phyloP scores from a whole-genome alignment of 768 basidiomycete species.

The Suillus variegatus region DNA sequence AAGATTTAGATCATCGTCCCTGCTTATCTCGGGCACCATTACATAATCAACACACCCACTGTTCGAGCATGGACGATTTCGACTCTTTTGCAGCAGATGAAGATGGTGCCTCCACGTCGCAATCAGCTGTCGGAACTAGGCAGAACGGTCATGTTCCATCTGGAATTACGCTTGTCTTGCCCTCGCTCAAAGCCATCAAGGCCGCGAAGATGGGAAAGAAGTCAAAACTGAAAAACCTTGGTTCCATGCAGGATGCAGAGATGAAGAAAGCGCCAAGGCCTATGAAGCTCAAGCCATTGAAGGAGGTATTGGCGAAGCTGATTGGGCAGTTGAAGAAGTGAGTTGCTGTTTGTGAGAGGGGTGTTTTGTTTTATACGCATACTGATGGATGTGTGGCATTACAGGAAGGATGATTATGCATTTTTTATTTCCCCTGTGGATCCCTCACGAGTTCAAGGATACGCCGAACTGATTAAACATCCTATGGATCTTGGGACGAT shows the following conservation, averaged over 20 bases:
- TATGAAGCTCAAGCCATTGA: slow-evolving; percentile 76
- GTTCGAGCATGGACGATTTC: slow-evolving; percentile 34
- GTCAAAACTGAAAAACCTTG: slow-evolving; percentile 36
- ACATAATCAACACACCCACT: slow-evolving; percentile 12
- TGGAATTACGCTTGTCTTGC: slow-evolving; percentile 66
- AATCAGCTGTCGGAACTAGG: slow-evolving; percentile 20
- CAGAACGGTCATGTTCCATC: slow-evolving; percentile 31
- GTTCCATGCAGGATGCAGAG: slow-evolving; percentile 23
- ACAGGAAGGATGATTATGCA: slow-evolving; percentile 84
- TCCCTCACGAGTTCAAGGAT: slow-evolving; percentile 56
- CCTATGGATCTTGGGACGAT: slow-evolving; percentile 97
- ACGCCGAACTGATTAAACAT: slow-evolving; percentile 66
- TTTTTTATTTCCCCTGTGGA: slow-evolving; percentile 78
- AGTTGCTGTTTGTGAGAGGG: slow-evolving; percentile 15
- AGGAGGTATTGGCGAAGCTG: slow-evolving; percentile 68
- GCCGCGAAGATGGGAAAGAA: slow-evolving; percentile 55
- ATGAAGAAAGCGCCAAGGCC: slow-evolving; percentile 50
- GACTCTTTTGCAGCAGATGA: slow-evolving; percentile 29
- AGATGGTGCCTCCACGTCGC: slow-evolving; percentile 31
- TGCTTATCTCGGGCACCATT: slow-evolving; percentile 8
- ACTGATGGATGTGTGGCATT: slow-evolving; percentile 14
- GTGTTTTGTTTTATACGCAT: not conserved
- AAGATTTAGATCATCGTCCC: slow-evolving; percentile 2
- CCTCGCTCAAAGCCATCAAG: slow-evolving; percentile 64
- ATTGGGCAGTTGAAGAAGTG: slow-evolving; percentile 78